Evolutionary conservation across 805 yeast species (phyloP), one percentile per base, ranked within the genome.

Genomic region (Zygoascus bituminiphila): DNA sequence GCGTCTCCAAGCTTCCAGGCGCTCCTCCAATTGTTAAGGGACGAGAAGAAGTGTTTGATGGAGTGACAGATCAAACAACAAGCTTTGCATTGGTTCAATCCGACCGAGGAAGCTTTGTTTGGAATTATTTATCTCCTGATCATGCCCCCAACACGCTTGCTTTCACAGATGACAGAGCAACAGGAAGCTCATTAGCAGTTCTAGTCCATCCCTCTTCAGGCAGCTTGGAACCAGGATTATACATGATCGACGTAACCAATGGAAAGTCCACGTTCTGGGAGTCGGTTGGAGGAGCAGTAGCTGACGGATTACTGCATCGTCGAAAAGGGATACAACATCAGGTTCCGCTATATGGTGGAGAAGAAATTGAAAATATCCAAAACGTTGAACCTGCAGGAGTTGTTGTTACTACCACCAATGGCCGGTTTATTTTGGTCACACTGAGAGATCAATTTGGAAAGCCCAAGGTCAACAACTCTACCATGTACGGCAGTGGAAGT

Each of bases 381-480:
- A 76, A 76, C 51, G 72, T 82, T 9, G 87, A 81, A 54, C 89
- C 93, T 0, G 78, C 84, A 1, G 96, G 96, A 1, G 69, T 87
- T 4, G 70, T 82, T 0, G 59, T 83, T 7, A 76, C 88, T 6
- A 87, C 96, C 0, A 77, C 84, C 2, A 68, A 76, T 52, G 87
- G 87, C 21, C 71, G 89, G 51, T 77, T 82, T 39, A 62, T 82
- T 5, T 68, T 85, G 39, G 59, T 87, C 2, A 70, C 81, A 0
- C 67, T 88, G 26, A 75, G 83, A 52, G 93, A 88, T 62, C 70
- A 77, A 42, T 70, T 76, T 31, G 91, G 94, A 26, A 81, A 78
- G 56, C 79, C 85, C 0, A 58, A 60, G 2, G 44, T 67, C 9
- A 9, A 47, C 1, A 54, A 54, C 17, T 39, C 48, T 4, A 50